Conservation (phyloP, 1,139 yeast species). For the Sugiyamaella sp. region DNA sequence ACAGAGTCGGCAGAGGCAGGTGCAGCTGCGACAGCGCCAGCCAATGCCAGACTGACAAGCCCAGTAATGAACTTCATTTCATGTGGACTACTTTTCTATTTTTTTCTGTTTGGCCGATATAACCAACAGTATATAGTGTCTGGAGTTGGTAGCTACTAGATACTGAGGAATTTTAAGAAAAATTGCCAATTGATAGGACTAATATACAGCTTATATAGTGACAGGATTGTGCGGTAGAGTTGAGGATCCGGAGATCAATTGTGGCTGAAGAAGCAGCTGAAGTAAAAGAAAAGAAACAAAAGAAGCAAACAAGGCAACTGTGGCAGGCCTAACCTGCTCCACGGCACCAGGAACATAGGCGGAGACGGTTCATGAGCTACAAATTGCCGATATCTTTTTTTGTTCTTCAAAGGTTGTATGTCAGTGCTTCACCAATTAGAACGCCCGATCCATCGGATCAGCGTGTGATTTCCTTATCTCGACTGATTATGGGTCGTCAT, state of each 20-base stretch:
- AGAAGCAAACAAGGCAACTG: background rate
- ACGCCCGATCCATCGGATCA: constrained; percentile 11
- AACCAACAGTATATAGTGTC: too few relatives aligned
- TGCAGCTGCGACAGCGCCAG: constrained; percentile 11
- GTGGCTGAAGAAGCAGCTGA: background rate
- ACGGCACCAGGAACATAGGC: background rate
- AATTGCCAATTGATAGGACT: background rate
- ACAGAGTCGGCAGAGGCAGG: constrained; percentile 17
- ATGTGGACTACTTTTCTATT: constrained; percentile 3
- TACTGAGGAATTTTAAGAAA: too few relatives aligned
- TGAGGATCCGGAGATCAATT: background rate
- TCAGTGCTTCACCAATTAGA: constrained; percentile 11
- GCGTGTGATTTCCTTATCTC: constrained; percentile 6
- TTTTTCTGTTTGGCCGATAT: background rate
- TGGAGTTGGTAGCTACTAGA: too few relatives aligned
- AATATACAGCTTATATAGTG: background rate
- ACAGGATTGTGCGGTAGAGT: too few relatives aligned
- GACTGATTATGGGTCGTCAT: constrained; percentile 5
- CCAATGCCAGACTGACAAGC: constrained; percentile 18
- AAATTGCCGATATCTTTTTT: constrained; percentile 8
- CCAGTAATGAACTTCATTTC: constrained; percentile 14
- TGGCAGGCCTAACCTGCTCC: background rate
- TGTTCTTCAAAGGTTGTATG: background rate
- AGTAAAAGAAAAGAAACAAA: background rate
- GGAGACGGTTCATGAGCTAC: background rate